Base-by-base conservation (phyloP, 306 rosid genomes). In the Arachis hypogaea region DNA sequence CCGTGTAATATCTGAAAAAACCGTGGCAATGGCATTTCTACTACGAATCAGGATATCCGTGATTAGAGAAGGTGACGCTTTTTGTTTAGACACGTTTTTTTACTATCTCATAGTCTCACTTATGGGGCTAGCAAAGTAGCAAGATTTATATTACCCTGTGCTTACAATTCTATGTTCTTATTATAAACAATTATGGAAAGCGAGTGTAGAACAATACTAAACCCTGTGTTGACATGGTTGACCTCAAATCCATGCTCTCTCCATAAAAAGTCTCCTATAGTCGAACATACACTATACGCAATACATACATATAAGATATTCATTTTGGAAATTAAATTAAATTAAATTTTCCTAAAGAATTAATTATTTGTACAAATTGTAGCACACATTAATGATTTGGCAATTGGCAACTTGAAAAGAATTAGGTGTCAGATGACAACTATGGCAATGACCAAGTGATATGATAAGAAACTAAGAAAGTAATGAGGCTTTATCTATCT, bases 191-290 rank as follows among this genome's bases (percentile, higher is more conserved):
- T 64, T 46, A 46, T 46, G 16, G 50, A 57, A 64, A 54, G 42
- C 12, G 14, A 49, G n/a, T 5, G 58, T 5, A 14, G 58, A n/a
- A 14, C 28, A 14, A 14, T 10, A 46, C 72, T 52, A 56, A n/a
- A 12, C 18, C 42, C 38, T 33, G 38, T 28, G 68, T 80, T 81
- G 85, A 82, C 86, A 68, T 74, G 58, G 86, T 75, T 87, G 91
- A 82, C 88, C 85, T 80, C 68, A 45, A 0, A 16, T 51, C 5
- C n/a, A 9, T 5, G 52, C 44, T 38, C 12, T 11, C 54, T 22
- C 28, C 42, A 41, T 11, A 45, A 30, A 22, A 14, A 28, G 60
- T 52, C 70, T 65, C 45, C 47, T 43, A 9, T 10, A 30, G 33
- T 44, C 12, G 14, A 41, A 49, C 5, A 40, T 42, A 7, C 28